Evolutionary conservation across 2,329 filamentous ascomycete species (phyloP).

Genomic region (Microdochium trichocladiopsis): DNA sequence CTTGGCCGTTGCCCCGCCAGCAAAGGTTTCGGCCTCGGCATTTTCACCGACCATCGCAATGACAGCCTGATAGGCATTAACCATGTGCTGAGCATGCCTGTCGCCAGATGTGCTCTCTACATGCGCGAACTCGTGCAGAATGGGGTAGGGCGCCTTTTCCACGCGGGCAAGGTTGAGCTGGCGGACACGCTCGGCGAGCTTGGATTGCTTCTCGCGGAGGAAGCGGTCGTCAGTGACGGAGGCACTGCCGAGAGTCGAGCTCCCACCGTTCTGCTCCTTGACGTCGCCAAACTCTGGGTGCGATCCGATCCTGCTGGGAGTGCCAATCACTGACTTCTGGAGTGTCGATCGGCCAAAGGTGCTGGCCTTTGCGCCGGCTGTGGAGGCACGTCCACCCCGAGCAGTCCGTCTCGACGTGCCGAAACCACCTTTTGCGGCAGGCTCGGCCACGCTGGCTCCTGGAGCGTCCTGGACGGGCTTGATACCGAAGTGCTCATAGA

Average conservation of each 20-base stretch:
- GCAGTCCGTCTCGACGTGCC: conserved; percentile 50
- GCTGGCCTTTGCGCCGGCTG: conserved; percentile 38
- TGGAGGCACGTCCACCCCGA: conserved; percentile 22
- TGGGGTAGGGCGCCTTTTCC: conserved; percentile 59
- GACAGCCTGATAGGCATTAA: conserved; percentile 77
- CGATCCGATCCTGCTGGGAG: conserved; percentile 60
- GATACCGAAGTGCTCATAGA: conserved; percentile 95
- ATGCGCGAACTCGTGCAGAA: conserved; percentile 68
- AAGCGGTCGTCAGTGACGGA: conserved; percentile 65
- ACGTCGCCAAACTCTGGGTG: conserved; percentile 66
- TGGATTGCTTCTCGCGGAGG: conserved; percentile 75
- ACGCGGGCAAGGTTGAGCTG: conserved; percentile 69
- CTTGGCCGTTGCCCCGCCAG: conserved; percentile 57
- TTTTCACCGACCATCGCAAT: conserved; percentile 73
- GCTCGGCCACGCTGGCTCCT: conserved; percentile 19
- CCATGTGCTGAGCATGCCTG: conserved; percentile 64
- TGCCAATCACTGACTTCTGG: conserved; percentile 81
- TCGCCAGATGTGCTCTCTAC: conserved; percentile 66
- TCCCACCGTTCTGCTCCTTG: conserved; percentile 46
- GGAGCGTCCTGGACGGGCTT: conserved; percentile 46
- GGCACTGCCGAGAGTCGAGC: conserved; percentile 35
- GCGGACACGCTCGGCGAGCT: conserved; percentile 73
- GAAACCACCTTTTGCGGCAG: conserved; percentile 44
- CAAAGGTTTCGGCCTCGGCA: conserved; percentile 46
- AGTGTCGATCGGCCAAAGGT: conserved; percentile 60